These are phyloP conservation scores for Albifimbria verrucaria DNA, from an alignment of 2,329 filamentous ascomycete species.

Conservation along the genomic window DNA sequence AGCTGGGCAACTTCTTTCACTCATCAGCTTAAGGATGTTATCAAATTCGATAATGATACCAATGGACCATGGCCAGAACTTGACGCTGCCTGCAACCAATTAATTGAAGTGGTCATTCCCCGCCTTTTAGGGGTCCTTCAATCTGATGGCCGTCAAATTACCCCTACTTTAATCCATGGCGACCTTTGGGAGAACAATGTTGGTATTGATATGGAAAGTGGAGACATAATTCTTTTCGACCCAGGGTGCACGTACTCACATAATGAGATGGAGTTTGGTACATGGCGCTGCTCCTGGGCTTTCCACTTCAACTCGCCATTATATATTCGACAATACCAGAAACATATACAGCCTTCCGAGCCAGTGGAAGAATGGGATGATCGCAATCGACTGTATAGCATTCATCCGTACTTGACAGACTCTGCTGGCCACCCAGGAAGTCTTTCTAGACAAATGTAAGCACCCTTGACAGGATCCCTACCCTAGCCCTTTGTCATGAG, in stretches of 20 bases:
- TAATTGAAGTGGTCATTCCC: slow-evolving; percentile 23
- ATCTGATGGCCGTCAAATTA: slow-evolving; percentile 23
- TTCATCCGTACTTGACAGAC: slow-evolving; percentile 12
- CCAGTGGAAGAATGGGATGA: slow-evolving; percentile 21
- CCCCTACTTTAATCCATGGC: slow-evolving; percentile 28
- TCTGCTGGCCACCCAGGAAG: slow-evolving; percentile 20
- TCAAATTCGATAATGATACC: slow-evolving; percentile 3
- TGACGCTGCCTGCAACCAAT: slow-evolving; percentile 12
- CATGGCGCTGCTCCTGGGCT: slow-evolving; percentile 17
- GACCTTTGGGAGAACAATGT: slow-evolving; percentile 31
- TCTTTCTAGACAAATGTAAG: slow-evolving; percentile 19
- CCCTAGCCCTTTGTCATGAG: no score
- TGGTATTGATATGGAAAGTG: slow-evolving; percentile 21
- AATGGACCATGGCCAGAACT: slow-evolving; percentile 17
- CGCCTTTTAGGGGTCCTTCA: slow-evolving; percentile 25
- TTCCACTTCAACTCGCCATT: slow-evolving; percentile 12
- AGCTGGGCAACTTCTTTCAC: slow-evolving; percentile 33
- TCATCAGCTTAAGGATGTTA: slow-evolving; percentile 4
- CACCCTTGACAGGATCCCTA: no score
- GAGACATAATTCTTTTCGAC: slow-evolving; percentile 28
- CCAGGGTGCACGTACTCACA: slow-evolving; percentile 27
- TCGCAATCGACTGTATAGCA: slow-evolving; percentile 19
- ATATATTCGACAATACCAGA: slow-evolving; percentile 13
- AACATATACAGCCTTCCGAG: slow-evolving; percentile 16
- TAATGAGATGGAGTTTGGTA: slow-evolving; percentile 27